phyloP scores from a whole-genome alignment of 371 early-diverging fungal species.

The Mortierella polycephala region DNA sequence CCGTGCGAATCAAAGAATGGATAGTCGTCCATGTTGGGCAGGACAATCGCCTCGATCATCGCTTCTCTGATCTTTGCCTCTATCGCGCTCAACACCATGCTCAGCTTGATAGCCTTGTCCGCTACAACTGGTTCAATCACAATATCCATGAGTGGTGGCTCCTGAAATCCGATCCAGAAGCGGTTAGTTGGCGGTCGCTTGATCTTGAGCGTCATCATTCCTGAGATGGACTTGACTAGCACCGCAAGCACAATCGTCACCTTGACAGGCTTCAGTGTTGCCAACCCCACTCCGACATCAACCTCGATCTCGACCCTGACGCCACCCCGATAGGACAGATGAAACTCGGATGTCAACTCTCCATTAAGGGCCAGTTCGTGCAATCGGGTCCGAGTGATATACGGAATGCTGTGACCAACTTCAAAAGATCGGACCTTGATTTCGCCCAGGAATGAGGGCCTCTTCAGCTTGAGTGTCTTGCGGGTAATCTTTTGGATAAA shows the following conservation, averaged over 20 bases:
- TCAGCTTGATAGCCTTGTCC: slow-evolving; percentile 83
- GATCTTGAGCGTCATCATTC: slow-evolving; percentile 80
- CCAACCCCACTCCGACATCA: slow-evolving; percentile 62
- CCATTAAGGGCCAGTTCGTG: slow-evolving; percentile 75
- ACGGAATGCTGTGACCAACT: slow-evolving; percentile 84
- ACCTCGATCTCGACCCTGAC: slow-evolving; percentile 80
- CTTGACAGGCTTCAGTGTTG: slow-evolving; percentile 72
- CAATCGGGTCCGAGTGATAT: slow-evolving; percentile 81
- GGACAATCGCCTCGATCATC: slow-evolving; percentile 81
- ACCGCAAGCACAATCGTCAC: slow-evolving; percentile 85
- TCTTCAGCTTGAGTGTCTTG: slow-evolving; percentile 73
- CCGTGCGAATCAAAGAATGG: slow-evolving; percentile 81
- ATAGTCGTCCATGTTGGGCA: slow-evolving; percentile 93
- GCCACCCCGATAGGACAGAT: slow-evolving; percentile 83
- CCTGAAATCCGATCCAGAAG: slow-evolving; percentile 91
- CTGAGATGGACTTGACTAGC: slow-evolving; percentile 74
- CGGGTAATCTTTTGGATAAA: slow-evolving; percentile 74
- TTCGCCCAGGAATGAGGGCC: slow-evolving; percentile 83
- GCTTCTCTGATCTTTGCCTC: slow-evolving; percentile 86
- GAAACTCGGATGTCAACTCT: slow-evolving; percentile 78
- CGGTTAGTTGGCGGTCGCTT: slow-evolving; percentile 90
- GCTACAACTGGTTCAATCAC: slow-evolving; percentile 88
- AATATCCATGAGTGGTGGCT: slow-evolving; percentile 82
- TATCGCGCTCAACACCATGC: slow-evolving; percentile 85
- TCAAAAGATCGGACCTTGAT: slow-evolving; percentile 83